A percentile compares a stretch with the other conserved stretches of the same genome.
Conservation (phyloP, 1,139 yeast species). For the Lodderomyces jiufengensis region DNA sequence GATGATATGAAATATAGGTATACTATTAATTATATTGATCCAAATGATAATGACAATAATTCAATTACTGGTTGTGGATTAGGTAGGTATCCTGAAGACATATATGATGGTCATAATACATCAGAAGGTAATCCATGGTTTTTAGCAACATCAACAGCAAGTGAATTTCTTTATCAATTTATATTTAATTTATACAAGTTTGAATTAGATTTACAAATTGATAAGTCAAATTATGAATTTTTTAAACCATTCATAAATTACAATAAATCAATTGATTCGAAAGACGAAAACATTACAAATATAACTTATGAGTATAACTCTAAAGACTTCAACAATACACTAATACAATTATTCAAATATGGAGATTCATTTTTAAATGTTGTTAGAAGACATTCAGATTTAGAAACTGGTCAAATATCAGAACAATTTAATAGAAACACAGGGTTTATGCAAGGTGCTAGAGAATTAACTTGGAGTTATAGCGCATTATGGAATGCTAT, state of each 20-base stretch:
- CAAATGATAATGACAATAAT: conserved; percentile 21
- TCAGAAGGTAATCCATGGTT: conserved; percentile 96
- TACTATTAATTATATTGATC: conserved; percentile 58
- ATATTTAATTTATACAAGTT: conserved; percentile 25
- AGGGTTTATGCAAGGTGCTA: conserved; percentile 89
- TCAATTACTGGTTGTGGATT: conserved; percentile 58
- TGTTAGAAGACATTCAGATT: conserved; percentile 67
- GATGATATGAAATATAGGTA: conserved; percentile 68
- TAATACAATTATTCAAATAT: conserved; percentile 47
- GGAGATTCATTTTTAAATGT: conserved; percentile 78
- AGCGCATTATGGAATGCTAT: conserved; percentile 72
- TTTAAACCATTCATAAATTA: conserved; percentile 29
- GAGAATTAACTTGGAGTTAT: conserved; percentile 87
- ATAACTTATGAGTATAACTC: conserved; percentile 34
- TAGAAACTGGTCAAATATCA: conserved; percentile 66
- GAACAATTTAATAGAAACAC: conserved; percentile 82
- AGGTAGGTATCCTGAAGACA: conserved; percentile 93
- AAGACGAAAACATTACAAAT: conserved; percentile 20
- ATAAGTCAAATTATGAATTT: conserved; percentile 26
- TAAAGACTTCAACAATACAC: conserved; percentile 40
- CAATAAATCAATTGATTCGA: conserved; percentile 25
- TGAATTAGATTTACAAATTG: conserved; percentile 22
- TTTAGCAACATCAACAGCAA: conserved; percentile 76
- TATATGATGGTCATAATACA: conserved; percentile 74
- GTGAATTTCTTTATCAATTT: conserved; percentile 51